These are phyloP conservation scores for Yarrowia sp. DNA, from an alignment of 805 yeast species.

Conservation along the genomic window DNA sequence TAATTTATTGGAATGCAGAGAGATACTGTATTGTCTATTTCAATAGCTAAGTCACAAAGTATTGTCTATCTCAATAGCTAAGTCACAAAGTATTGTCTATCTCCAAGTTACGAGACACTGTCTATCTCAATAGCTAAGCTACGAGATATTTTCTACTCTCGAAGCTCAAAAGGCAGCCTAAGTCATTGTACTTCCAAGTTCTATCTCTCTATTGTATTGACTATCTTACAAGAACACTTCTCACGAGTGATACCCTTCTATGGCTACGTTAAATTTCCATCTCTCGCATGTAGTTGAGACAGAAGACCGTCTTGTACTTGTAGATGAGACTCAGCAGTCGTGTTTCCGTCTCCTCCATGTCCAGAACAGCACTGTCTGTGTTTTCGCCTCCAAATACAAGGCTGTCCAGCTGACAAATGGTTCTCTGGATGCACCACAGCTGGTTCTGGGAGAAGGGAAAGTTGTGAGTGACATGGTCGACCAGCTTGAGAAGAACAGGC, in stretches of 20 bases:
- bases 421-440: slow-evolving; percentile 24
- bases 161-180: too few species aligned
- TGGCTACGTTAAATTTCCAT: neutral
- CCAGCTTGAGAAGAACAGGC: slow-evolving; percentile 9
- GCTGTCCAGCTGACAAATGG: neutral
- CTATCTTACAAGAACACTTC: neutral
- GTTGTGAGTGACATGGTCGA: slow-evolving; percentile 24
- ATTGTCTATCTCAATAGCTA: too few species aligned
- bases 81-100: too few species aligned
- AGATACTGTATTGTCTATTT: too few species aligned
- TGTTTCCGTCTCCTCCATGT: slow-evolving; percentile 4
- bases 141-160: too few species aligned
- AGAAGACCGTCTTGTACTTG: slow-evolving; percentile 21
- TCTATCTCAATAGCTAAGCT: too few species aligned
- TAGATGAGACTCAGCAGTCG: neutral
- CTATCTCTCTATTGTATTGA: too few species aligned
- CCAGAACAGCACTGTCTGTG: neutral
- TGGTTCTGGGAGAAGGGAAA: slow-evolving; percentile 10
- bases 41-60: too few species aligned
- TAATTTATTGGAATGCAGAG: too few species aligned
- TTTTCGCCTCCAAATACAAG: slow-evolving; percentile 8
- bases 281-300: slow-evolving; percentile 7
- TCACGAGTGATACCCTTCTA: neutral
- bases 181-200: too few species aligned
- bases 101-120: too few species aligned